phyloP scores from a whole-genome alignment of 129 eudicot species.

The Scalesia atractyloides region DNA sequence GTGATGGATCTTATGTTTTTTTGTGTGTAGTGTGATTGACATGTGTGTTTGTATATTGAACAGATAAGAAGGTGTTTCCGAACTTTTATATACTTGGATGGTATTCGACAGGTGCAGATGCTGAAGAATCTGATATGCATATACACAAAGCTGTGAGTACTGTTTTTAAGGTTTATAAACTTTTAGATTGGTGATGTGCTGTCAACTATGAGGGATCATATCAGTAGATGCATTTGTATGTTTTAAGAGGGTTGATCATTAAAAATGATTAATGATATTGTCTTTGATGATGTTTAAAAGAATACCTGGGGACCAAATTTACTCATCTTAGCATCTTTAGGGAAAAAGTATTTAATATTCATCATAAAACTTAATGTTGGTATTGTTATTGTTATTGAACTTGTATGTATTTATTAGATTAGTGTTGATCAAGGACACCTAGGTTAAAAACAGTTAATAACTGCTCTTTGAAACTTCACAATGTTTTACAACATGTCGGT shows the following conservation, averaged over 20 bases:
- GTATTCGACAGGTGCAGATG: constrained; percentile 97
- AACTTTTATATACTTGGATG: constrained; percentile 91
- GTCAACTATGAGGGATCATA: background rate
- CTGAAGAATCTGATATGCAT: constrained; percentile 88
- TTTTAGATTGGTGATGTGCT: background rate
- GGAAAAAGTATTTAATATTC: too few relatives aligned
- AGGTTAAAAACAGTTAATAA: too few relatives aligned
- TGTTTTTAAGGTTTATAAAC: background rate
- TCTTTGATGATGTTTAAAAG: background rate
- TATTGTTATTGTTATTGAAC: too few relatives aligned
- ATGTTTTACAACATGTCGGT: too few relatives aligned
- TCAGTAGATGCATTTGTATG: constrained; percentile 12
- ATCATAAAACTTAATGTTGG: too few relatives aligned
- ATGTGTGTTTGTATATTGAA: constrained; percentile 23
- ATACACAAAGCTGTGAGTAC: constrained; percentile 89
- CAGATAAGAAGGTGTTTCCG: constrained; percentile 98
- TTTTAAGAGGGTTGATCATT: background rate
- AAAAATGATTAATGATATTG: background rate
- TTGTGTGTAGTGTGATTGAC: background rate
- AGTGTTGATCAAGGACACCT: too few relatives aligned
- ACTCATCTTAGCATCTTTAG: too few relatives aligned
- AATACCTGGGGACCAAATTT: background rate
- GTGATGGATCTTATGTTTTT: background rate
- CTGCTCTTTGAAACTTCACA: too few relatives aligned
- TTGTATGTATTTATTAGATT: too few relatives aligned